These are phyloP conservation scores for Penicillium arizonense DNA, from an alignment of 495 filamentous ascomycete genomes.

Conservation along the genomic window DNA sequence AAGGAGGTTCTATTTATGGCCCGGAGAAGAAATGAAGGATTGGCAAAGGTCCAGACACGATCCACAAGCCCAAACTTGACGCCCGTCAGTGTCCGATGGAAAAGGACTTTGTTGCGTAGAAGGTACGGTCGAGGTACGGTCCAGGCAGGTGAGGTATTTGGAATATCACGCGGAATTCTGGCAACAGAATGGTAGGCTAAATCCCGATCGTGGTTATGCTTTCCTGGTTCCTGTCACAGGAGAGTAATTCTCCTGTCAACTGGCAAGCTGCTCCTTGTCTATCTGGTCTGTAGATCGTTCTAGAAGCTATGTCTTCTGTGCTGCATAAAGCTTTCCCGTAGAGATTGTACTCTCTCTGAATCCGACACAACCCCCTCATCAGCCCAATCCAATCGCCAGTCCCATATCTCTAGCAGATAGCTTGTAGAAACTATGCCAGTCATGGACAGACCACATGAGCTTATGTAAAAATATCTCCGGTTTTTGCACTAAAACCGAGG, in stretches of 20 bases:
- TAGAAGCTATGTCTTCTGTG: background rate
- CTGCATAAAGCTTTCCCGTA: background rate
- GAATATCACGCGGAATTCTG: no score
- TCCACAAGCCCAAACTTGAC: background rate
- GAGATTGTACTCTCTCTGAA: background rate
- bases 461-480: background rate
- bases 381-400: background rate
- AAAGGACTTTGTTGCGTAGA: background rate
- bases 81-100: background rate
- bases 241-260: background rate
- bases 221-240: background rate
- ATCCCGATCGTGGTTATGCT: no score
- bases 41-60: background rate
- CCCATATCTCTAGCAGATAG: slow-evolving; percentile 2
- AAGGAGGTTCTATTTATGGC: background rate
- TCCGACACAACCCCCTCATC: background rate
- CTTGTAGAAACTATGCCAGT: slow-evolving; percentile 2
- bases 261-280: background rate
- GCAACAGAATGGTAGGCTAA: no score
- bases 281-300: background rate
- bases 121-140: background rate
- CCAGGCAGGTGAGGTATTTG: no score
- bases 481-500: background rate
- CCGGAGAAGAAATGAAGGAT: slow-evolving; percentile 1
- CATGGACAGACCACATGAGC: background rate